Evolutionary conservation across 768 basidiomycete genomes (phyloP).

Genomic region (Amanita rubescens): DNA sequence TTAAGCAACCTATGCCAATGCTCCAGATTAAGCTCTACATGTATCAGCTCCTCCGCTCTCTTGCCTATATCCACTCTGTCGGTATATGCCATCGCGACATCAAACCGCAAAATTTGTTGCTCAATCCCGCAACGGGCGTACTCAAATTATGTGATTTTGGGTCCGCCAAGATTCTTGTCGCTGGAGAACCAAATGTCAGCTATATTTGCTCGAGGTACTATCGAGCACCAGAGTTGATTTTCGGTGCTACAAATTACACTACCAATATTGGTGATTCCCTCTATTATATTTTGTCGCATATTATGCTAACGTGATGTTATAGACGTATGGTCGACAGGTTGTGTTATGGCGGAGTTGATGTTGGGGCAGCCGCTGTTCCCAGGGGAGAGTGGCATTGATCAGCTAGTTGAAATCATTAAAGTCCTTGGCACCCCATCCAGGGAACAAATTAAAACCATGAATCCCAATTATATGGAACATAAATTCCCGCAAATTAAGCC

Average conservation of each 20-base stretch:
- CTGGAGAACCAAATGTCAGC: conserved; percentile 97
- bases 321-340: conserved; percentile 99
- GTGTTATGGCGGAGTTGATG: conserved; percentile 99
- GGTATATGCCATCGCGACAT: conserved; percentile 99
- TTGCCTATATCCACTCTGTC: conserved; percentile 98
- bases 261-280: conserved; percentile 85
- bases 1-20: conserved; percentile 99
- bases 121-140: conserved; percentile 95
- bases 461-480: conserved; percentile 99
- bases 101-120: conserved; percentile 97
- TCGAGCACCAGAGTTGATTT: conserved; percentile 97
- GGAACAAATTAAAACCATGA: conserved; percentile 99
- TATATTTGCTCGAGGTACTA: conserved; percentile 99
- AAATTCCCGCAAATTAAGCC: conserved; percentile 99
- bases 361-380: conserved; percentile 98
- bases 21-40: conserved; percentile 99
- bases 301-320: conserved; percentile 10
- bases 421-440: conserved; percentile 96
- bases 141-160: conserved; percentile 99
- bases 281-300: conserved; percentile 2
- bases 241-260: conserved; percentile 99
- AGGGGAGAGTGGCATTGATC: conserved; percentile 98
- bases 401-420: conserved; percentile 99
- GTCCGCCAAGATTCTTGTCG: conserved; percentile 95
- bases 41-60: conserved; percentile 97